A percentile compares a stretch with the other conserved stretches of the same genome.
Evolutionary conservation across 1,284 basidiomycete genomes (phyloP).

Genomic region (Pulveroboletus sp.): DNA sequence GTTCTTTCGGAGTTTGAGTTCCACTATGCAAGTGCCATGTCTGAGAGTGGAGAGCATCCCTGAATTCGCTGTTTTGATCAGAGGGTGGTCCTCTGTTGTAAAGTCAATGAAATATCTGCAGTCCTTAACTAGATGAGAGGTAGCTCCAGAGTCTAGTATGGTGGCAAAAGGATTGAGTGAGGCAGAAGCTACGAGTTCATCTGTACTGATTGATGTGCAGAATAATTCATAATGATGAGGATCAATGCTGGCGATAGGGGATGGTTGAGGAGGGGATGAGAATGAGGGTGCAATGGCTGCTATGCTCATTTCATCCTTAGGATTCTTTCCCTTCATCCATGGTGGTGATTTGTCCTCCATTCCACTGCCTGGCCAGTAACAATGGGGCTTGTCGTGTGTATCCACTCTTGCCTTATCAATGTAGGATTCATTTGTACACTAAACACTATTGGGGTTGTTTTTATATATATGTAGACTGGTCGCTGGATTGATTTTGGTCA

Average conservation of each 20-base stretch:
- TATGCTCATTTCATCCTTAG: background rate
- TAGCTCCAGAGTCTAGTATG: background rate
- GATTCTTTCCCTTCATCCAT: background rate
- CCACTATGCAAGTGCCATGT: background rate
- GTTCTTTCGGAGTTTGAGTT: background rate
- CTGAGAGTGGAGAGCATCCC: background rate
- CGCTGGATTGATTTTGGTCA: background rate
- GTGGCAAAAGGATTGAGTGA: background rate
- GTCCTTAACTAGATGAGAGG: background rate
- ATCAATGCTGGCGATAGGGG: too few relatives aligned
- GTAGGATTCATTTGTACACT: background rate
- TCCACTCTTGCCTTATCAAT: background rate
- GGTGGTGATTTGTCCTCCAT: background rate
- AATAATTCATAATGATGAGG: too few relatives aligned
- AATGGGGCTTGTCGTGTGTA: background rate
- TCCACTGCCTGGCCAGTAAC: background rate
- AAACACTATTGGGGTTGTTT: background rate
- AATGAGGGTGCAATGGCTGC: background rate
- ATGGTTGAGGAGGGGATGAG: too few relatives aligned
- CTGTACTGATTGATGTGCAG: background rate
- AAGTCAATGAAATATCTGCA: background rate
- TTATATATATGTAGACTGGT: background rate
- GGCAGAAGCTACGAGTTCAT: too few relatives aligned
- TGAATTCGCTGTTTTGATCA: background rate
- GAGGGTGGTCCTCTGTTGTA: fast-evolving